phyloP scores from a whole-genome alignment of 495 filamentous ascomycete genomes.

The Jackrogersella minutella region DNA sequence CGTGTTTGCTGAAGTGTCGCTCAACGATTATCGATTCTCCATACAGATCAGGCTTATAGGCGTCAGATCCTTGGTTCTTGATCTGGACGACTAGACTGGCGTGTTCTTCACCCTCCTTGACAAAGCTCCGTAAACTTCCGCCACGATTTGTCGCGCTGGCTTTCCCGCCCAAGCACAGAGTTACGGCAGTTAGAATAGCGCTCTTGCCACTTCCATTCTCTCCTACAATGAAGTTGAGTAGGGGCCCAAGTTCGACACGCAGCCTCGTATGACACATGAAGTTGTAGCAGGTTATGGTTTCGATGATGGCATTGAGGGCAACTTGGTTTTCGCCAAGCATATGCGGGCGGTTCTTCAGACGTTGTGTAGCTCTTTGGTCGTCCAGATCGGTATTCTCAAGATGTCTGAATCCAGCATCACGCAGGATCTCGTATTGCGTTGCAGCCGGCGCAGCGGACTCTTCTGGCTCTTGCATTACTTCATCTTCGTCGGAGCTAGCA shows the following conservation, averaged over 20 bases:
- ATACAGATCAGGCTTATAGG: conserved; percentile 83
- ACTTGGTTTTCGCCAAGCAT: conserved; percentile 70
- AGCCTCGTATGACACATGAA: conserved; percentile 94
- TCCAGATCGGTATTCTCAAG: conserved; percentile 63
- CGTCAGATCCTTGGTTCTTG: conserved; percentile 86
- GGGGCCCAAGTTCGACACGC: conserved; percentile 80
- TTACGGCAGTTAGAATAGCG: conserved; percentile 93
- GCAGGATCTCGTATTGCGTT: conserved; percentile 60
- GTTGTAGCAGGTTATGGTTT: conserved; percentile 84
- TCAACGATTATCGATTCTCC: conserved; percentile 90
- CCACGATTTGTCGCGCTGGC: conserved; percentile 95
- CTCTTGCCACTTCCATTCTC: conserved; percentile 99
- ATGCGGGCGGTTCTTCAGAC: conserved; percentile 64
- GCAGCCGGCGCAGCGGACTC: conserved; percentile 46
- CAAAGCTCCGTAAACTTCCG: conserved; percentile 87
- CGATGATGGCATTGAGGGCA: conserved; percentile 84
- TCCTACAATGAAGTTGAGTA: conserved; percentile 97
- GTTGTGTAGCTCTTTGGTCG: conserved; percentile 75
- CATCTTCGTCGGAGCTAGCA: conserved; percentile 43
- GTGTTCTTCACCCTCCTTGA: conserved; percentile 84
- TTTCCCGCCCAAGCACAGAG: conserved; percentile 92
- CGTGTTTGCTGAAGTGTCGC: conserved; percentile 81
- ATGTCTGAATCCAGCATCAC: conserved; percentile 62
- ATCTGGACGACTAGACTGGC: conserved; percentile 71
- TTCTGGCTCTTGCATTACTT: conserved; percentile 37